Percentiles rank a stretch among this genome's conserved stretches.
phyloP scores from a whole-genome alignment of 805 yeast genomes.

The Dipodascopsis uninucleata region DNA sequence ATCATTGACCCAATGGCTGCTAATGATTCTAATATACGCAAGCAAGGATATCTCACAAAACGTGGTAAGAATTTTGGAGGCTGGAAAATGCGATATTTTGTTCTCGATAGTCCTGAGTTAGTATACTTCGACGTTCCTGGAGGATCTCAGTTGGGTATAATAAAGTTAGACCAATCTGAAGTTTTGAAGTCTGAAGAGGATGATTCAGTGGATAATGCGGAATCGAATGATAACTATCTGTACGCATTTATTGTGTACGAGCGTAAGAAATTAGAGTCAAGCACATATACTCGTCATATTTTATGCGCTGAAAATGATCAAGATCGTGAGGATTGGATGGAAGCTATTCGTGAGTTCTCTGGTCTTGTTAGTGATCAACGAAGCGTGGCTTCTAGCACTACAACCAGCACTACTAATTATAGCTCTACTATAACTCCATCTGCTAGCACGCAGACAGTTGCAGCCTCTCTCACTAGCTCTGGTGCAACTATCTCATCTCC shows the following conservation, averaged over 20 bases:
- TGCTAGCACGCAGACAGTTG: constrained; percentile 4
- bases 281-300: constrained; percentile 42
- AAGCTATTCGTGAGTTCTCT: constrained; percentile 35
- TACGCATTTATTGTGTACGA: constrained; percentile 56
- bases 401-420: no score
- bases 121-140: constrained; percentile 56
- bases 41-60: constrained; percentile 63
- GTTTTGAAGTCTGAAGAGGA: constrained; percentile 32
- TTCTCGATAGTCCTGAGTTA: constrained; percentile 55
- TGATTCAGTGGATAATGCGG: constrained; percentile 16
- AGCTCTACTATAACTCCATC: no score
- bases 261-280: constrained; percentile 39
- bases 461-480: constrained; percentile 2
- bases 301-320: constrained; percentile 76
- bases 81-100: constrained; percentile 72
- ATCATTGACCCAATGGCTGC: constrained; percentile 52
- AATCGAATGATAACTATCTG: constrained; percentile 40
- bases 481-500: constrained; percentile 4
- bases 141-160: constrained; percentile 52
- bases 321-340: constrained; percentile 74
- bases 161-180: constrained; percentile 49
- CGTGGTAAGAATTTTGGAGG: constrained; percentile 61
- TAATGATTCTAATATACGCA: constrained; percentile 45
- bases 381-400: neutral
- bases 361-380: neutral